phyloP scores from a whole-genome alignment of 2,329 filamentous ascomycete genomes.

The Xylariales sp. region DNA sequence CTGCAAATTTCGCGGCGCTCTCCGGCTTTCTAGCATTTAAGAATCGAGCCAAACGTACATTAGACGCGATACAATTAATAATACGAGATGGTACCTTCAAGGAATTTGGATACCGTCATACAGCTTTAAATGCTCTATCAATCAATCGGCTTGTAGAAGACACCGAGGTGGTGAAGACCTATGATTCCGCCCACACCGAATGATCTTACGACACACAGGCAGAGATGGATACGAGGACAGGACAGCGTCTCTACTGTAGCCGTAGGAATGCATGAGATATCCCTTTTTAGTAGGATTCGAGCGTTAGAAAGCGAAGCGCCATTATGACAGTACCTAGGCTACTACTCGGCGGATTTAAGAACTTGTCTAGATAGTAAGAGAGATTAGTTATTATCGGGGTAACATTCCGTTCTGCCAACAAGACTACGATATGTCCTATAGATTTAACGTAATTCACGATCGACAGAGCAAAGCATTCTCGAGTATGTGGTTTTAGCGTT shows the following conservation, averaged over 20 bases:
- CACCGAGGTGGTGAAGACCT: not conserved
- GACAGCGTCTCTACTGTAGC: not conserved
- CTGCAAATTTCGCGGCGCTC: not conserved
- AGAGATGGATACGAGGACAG: not conserved
- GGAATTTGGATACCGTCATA: not conserved
- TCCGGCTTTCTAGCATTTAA: not conserved
- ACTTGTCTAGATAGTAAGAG: not conserved
- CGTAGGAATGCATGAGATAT: not conserved
- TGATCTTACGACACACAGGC: slow-evolving; percentile 4
- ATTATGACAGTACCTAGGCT: slow-evolving; percentile 3
- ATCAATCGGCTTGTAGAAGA: not conserved
- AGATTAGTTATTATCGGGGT: not conserved
- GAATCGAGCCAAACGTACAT: not conserved
- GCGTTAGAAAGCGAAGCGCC: not conserved
- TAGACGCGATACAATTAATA: not conserved
- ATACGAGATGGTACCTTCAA: slow-evolving; percentile 1
- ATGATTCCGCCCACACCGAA: slow-evolving; percentile 1
- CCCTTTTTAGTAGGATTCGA: slow-evolving; percentile 2
- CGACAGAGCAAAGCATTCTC: not conserved
- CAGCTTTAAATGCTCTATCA: slow-evolving; percentile 6
- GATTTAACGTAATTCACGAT: slow-evolving; percentile 30
- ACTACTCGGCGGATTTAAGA: not conserved
- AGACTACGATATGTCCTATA: slow-evolving; percentile 1
- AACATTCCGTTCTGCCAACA: not conserved
- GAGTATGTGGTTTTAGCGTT: not conserved